Base-by-base conservation (phyloP, 1,284 basidiomycete genomes). In the Ceratobasidium sp. region DNA sequence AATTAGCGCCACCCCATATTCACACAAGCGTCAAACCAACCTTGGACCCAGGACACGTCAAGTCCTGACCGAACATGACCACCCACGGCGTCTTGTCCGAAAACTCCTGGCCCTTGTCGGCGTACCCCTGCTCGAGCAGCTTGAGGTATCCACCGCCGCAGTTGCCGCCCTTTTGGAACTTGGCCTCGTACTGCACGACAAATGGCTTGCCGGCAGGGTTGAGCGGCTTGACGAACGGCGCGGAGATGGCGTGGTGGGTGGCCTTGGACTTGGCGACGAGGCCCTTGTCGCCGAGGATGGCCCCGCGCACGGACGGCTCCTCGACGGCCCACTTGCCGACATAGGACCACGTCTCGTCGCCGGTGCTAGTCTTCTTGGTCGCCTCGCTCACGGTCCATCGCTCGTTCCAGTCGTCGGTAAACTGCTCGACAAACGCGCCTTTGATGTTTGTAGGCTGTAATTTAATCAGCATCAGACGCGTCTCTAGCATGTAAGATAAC, bases 91-190 rank as follows among this genome's bases (percentile, higher is more conserved):
- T 98, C 86, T 95, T 94, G 87, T 98, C 96, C 70, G 94, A 94
- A 86, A 98, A 98, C 84, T 97, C 96, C 87, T 96, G 94, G 79
- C 95, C 95, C 80, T 91, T 93, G 78, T 93, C 93, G 86, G 96
- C 93, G 89, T 97, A 95, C 80, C 96, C 96, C 83, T 96, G 92
- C 83, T 94, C 93, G 71, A 99, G 91, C 78, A 99, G 92, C 88
- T 99, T 99, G 87, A 99, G 87, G 87, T 99, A 99, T 56, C 98
- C 98, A 87, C 98, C 98, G 86, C 98, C 98, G 83, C 98, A 99
- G 87, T 97, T 97, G 78, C 98, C 95, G 78, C 97, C 97, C 87
- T 99, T 97, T 88, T 99, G 97, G 85, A 98, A 96, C 89, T 99
- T 98, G 87, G 97, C 96, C 86, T 99, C 98, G 85, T 99, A 99